These are phyloP conservation scores for Epicoccum nigrum DNA, from an alignment of 2,329 filamentous ascomycete species.

Conservation along the genomic window DNA sequence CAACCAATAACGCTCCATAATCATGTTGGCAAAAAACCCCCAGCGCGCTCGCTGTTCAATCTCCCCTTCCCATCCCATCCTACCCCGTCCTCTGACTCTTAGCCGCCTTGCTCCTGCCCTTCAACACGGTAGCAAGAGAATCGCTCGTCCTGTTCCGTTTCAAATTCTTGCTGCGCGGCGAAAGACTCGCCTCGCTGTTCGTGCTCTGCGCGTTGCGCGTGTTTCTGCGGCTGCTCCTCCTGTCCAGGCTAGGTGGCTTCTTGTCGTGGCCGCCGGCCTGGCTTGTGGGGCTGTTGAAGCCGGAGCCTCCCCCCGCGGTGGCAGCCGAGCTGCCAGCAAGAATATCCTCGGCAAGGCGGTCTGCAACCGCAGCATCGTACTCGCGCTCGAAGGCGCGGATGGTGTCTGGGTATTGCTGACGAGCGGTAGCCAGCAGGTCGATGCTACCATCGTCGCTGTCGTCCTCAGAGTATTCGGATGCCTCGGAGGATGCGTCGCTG, in stretches of 20 bases:
- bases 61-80: neutral
- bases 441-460: constrained; percentile 48
- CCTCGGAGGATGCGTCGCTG: constrained; percentile 19
- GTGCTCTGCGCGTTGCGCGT: neutral
- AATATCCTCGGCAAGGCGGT: constrained; percentile 56
- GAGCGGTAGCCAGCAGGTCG: constrained; percentile 54
- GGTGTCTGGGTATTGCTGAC: constrained; percentile 50
- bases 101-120: constrained; percentile 1
- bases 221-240: neutral
- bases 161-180: constrained; percentile 11
- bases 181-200: constrained; percentile 5
- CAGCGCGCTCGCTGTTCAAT: too few species aligned
- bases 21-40: too few species aligned
- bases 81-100: constrained; percentile 12
- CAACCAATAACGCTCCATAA: too few species aligned
- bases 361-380: constrained; percentile 55
- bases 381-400: constrained; percentile 52
- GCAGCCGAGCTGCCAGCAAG: constrained; percentile 57
- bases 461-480: constrained; percentile 36
- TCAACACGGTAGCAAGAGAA: neutral
- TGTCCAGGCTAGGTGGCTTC: neutral
- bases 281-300: constrained; percentile 50
- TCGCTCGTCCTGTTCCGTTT: constrained; percentile 24
- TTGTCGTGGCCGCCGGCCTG: neutral
- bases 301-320: constrained; percentile 56